Conservation (phyloP, 257 asterid species). For the Apocynum venetum region DNA sequence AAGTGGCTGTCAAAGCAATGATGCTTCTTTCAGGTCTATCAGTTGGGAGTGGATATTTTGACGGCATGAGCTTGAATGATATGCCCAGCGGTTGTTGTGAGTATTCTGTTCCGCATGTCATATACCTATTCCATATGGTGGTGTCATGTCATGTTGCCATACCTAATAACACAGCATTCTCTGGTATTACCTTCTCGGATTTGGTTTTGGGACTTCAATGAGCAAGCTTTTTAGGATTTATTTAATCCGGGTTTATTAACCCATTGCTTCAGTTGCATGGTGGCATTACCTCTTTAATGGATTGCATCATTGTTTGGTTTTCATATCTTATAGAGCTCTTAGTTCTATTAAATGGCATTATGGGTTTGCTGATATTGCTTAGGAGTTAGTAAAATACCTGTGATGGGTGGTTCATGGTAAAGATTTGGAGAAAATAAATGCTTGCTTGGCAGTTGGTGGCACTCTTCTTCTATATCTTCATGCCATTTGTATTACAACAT, state of each 20-base stretch:
- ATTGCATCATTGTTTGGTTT: not conserved
- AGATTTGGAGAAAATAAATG: not conserved
- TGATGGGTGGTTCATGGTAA: not conserved
- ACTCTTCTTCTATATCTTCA: not conserved
- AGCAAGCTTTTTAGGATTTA: not conserved
- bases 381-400: not conserved
- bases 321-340: not conserved
- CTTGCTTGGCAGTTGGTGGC: not conserved
- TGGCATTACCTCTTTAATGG: not conserved
- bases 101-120: slow-evolving; percentile 29
- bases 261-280: not conserved
- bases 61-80: slow-evolving; percentile 81
- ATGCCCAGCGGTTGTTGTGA: slow-evolving; percentile 75
- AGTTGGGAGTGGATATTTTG: slow-evolving; percentile 74
- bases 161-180: not conserved
- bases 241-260: not conserved
- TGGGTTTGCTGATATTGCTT: not conserved
- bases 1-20: slow-evolving; percentile 94
- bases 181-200: not conserved
- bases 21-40: slow-evolving; percentile 78
- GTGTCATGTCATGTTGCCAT: not conserved
- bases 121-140: not conserved
- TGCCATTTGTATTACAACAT: not conserved
- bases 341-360: not conserved
- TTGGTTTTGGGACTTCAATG: slow-evolving; percentile 4